Conservation (phyloP, 2,329 filamentous ascomycete genomes). For the Scedosporium dehoogii region DNA sequence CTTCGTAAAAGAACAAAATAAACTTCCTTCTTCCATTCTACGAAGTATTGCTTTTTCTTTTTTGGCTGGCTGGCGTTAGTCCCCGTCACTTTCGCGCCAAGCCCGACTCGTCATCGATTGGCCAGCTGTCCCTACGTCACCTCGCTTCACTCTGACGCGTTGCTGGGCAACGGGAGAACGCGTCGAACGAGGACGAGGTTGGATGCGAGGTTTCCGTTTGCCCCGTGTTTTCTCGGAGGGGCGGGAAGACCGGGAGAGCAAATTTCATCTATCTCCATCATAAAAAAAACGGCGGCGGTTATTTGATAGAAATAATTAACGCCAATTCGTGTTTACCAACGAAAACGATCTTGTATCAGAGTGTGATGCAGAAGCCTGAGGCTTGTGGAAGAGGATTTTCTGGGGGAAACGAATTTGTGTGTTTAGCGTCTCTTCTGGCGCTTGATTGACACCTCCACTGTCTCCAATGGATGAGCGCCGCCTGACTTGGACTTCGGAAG, state of each 20-base stretch:
- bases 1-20: neutral
- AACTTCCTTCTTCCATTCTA: neutral
- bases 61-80: neutral
- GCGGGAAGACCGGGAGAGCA: neutral
- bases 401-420: too few species aligned
- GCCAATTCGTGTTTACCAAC: too few species aligned
- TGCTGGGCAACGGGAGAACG: neutral
- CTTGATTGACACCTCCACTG: too few species aligned
- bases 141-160: neutral
- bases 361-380: too few species aligned
- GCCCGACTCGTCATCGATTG: neutral
- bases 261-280: neutral
- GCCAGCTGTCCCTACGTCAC: neutral
- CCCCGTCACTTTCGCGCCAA: neutral
- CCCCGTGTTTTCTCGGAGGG: neutral
- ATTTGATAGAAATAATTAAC: too few species aligned
- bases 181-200: neutral
- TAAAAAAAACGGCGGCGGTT: too few species aligned
- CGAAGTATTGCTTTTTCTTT: neutral
- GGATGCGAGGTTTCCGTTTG: neutral
- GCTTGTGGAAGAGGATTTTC: too few species aligned
- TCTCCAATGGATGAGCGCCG: too few species aligned
- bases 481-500: neutral
- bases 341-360: too few species aligned
- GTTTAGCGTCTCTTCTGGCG: too few species aligned